A percentile compares a stretch with the other conserved stretches of the same genome.
Conservation (phyloP, 2,329 filamentous ascomycete species). For the Neocatenulostroma microsporum region DNA sequence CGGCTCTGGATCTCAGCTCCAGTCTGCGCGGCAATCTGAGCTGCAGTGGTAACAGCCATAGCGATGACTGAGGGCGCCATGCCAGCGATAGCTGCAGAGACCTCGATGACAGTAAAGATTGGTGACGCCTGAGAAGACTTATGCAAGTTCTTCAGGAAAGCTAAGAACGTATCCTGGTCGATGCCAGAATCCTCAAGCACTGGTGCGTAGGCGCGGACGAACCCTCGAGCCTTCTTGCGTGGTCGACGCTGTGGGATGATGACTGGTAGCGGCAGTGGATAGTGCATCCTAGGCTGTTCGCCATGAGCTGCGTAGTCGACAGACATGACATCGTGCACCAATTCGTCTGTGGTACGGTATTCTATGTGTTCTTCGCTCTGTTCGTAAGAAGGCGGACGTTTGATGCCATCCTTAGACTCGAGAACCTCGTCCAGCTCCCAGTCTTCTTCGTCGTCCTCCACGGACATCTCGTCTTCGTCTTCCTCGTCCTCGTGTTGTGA, state of each 20-base stretch:
- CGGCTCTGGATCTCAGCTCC: constrained; percentile 34
- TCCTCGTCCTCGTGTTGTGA: constrained; percentile 9
- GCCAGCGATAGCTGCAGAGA: constrained; percentile 31
- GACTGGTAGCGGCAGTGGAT: constrained; percentile 37
- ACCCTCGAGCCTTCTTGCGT: constrained; percentile 41
- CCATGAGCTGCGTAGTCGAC: constrained; percentile 1
- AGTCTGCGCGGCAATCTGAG: constrained; percentile 37
- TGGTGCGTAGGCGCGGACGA: constrained; percentile 48
- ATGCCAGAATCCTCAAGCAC: constrained; percentile 41
- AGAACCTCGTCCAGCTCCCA: constrained; percentile 27
- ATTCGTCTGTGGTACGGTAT: constrained; percentile 14
- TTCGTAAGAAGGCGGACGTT: constrained; percentile 23
- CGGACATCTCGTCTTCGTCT: constrained; percentile 10
- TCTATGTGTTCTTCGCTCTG: constrained; percentile 17
- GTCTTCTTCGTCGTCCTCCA: constrained; percentile 25
- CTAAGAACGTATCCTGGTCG: constrained; percentile 42
- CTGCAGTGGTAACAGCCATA: constrained; percentile 38
- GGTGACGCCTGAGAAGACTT: constrained; percentile 34
- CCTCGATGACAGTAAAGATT: constrained; percentile 21
- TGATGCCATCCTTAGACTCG: constrained; percentile 7
- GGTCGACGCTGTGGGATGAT: constrained; percentile 48
- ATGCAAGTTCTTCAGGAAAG: constrained; percentile 44
- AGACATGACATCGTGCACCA: constrained; percentile 19
- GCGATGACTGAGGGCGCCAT: constrained; percentile 35
- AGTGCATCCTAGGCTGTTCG: not conserved